Base-by-base conservation (phyloP, 73 alveolate species). In the Urostyla sp. region DNA sequence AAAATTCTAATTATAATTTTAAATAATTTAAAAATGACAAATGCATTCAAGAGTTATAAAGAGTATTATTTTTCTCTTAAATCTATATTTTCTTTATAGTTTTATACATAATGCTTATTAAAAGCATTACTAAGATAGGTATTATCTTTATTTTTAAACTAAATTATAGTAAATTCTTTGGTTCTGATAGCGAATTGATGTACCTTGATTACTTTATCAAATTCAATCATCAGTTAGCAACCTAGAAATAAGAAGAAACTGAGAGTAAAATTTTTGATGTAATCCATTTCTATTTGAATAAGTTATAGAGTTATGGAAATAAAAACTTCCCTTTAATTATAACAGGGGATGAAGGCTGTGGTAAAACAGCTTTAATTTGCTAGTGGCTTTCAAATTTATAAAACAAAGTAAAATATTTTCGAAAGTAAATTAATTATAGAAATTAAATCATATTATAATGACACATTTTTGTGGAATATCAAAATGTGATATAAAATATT, bases 341-440 rank as follows among this genome's bases (percentile, higher is more conserved):
- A 37, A 88, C 86, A 18, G 94, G 91, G 57, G 94, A 87, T 38
- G 94, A 87, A 40, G 94, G 94, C 4, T 83, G 86, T 35, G 94
- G 94, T 7, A 87, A 87, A 46, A 82, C 86, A n/a, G 55, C 88
- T n/a, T 56, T 87, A 1, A 75, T 87, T 6, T 84, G 80, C 15
- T 76, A 87, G 37, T 87, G 94, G 94, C 80, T 87, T 38, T 72
- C 49, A 56, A 28, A 31, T n/a, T 35, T 87, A 1, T 18, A 44
- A 2, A 4, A 45, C 21, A 20, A 21, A 18, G 79, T 63, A 63
- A 63, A 31, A 8, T 7, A 13, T 54, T 8, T 10, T 54, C 24
- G 10, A 27, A 50, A 50, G 23, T 8, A 8, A 18, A 8, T 16
- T 50, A 50, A 50, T 50, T n/a, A n/a, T n/a, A n/a, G n/a, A n/a